These are phyloP conservation scores for Penicillium frequentans DNA, from an alignment of 2,329 filamentous ascomycete species.

Conservation along the genomic window DNA sequence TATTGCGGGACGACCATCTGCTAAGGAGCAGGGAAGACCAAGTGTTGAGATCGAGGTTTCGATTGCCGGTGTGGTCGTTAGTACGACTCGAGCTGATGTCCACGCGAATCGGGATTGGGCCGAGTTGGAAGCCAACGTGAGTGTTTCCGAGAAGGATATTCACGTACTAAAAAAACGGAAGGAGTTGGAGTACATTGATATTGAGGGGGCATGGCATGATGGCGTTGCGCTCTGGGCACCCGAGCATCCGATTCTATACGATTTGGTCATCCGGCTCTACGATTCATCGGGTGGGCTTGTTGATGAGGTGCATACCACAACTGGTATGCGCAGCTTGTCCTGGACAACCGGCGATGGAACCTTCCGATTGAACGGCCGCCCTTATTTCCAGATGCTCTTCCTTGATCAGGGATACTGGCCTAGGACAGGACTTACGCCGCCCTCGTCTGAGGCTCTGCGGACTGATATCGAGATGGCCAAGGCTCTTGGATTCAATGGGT, in stretches of 20 bases:
- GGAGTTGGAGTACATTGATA: constrained; percentile 24
- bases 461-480: constrained; percentile 65
- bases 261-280: constrained; percentile 56
- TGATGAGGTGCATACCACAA: constrained; percentile 61
- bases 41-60: constrained; percentile 56
- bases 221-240: constrained; percentile 69
- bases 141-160: constrained; percentile 38
- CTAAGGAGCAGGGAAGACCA: constrained; percentile 27
- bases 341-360: constrained; percentile 61
- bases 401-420: constrained; percentile 73
- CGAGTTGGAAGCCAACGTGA: constrained; percentile 50
- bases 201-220: constrained; percentile 54
- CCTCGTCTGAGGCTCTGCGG: constrained; percentile 65
- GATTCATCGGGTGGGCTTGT: constrained; percentile 27
- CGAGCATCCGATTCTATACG: constrained; percentile 63
- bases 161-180: constrained; percentile 22
- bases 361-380: constrained; percentile 66
- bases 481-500: constrained; percentile 66
- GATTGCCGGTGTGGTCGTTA: constrained; percentile 51
- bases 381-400: constrained; percentile 66
- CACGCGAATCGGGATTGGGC: constrained; percentile 53
- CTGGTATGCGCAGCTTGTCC: constrained; percentile 61
- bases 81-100: constrained; percentile 46
- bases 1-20: constrained; percentile 40
- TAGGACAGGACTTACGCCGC: constrained; percentile 65